Base-by-base conservation (phyloP, 192 early-diverging fungal species). In the Gryganskiella cystojenkinii region DNA sequence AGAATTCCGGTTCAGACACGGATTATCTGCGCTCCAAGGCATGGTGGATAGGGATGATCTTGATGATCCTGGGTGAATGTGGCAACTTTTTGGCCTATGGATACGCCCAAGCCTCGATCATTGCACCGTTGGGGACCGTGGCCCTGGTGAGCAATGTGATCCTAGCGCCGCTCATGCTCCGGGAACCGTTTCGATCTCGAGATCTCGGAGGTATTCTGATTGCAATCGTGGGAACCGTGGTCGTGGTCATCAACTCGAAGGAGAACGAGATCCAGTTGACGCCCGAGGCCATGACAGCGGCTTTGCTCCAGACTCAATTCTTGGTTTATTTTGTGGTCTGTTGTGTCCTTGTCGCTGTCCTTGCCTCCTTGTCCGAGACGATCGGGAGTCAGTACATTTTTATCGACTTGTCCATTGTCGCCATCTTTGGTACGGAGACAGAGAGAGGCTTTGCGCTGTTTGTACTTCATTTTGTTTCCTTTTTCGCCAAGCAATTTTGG, bases 121-220 rank as follows among this genome's bases (percentile, higher is more conserved):
- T 93, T 60, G 90, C 92, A 20, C 92, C 92, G 0, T 63, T 93
- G 30, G 92, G 92, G n/a, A 93, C 92, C 0, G 89, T 90, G 14
- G 87, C 90, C 1, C 58, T 93, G 33, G 87, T 93, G 43, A 84
- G 82, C 33, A 93, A 93, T 81, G 90, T 90, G 10, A 86, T 92
- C 40, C 53, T 93, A 20, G 92, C 92, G 4, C 92, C 92, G 3
- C 67, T 90, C 5, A 87, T 92, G 81, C 64, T 93, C 9, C 84
- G 86, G 27, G 92, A 93, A 64, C 63, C 69, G 15, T 89, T 90
- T 44, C 61, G 92, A 50, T 76, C 56, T 0, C 84, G 86, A 13
- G 92, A 93, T 67, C 60, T 89, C 24, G 15, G 86, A 0, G 92
- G 92, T 4, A 78, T 93, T 43, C 0, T 86, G 1, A 79, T 91